phyloP scores from a whole-genome alignment of 2,329 filamentous ascomycete species.

The Alternaria arborescens region DNA sequence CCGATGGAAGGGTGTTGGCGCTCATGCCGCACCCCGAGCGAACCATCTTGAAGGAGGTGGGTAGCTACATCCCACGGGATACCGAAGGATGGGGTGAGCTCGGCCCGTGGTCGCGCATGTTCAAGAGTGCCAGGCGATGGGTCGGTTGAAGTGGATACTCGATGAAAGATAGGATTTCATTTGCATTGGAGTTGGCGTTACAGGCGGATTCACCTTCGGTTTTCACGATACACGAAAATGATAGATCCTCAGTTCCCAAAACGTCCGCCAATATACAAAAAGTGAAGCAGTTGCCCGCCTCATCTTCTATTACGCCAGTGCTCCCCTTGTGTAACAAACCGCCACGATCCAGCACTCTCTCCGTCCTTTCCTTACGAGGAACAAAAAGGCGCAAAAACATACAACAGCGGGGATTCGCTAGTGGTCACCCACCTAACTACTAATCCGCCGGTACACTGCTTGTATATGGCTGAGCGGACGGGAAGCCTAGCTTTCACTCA shows the following conservation, averaged over 20 bases:
- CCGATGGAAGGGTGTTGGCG: slow-evolving; percentile 81
- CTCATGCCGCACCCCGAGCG: slow-evolving; percentile 95
- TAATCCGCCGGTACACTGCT: neutral
- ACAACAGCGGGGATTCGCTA: neutral
- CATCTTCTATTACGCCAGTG: neutral
- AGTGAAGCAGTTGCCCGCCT: neutral
- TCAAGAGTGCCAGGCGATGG: slow-evolving; percentile 88
- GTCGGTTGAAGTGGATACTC: slow-evolving; percentile 64
- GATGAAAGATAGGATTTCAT: neutral
- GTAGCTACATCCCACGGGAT: slow-evolving; percentile 75
- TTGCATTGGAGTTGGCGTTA: slow-evolving; percentile 10
- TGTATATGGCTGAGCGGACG: neutral
- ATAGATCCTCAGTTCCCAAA: neutral
- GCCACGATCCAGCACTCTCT: neutral
- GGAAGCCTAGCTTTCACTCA: neutral
- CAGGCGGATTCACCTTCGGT: neutral
- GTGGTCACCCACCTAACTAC: neutral
- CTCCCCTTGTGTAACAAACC: neutral
- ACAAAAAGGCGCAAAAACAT: neutral
- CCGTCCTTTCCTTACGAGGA: neutral
- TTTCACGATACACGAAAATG: slow-evolving; percentile 11
- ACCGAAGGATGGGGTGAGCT: slow-evolving; percentile 77
- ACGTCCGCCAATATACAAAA: neutral
- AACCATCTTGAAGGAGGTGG: slow-evolving; percentile 81
- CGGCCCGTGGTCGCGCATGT: slow-evolving; percentile 86